phyloP scores from a whole-genome alignment of 2,329 filamentous ascomycete species.

The Paecilomyces fulvus region DNA sequence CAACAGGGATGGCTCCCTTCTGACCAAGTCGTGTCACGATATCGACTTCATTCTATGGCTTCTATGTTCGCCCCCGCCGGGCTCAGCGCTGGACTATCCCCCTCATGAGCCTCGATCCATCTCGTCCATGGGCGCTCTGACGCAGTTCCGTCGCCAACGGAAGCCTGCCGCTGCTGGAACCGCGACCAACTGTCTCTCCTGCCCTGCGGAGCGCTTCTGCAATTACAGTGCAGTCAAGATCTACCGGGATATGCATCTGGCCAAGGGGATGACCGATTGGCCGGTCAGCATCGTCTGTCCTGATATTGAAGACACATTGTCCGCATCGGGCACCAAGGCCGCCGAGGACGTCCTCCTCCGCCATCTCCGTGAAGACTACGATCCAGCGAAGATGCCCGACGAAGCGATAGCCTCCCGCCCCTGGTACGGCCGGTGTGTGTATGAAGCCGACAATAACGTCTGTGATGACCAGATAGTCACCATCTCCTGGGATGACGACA shows the following conservation, averaged over 20 bases:
- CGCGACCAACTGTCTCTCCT: constrained; percentile 82
- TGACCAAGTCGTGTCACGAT: constrained; percentile 95
- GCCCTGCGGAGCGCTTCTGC: constrained; percentile 65
- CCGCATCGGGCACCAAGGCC: constrained; percentile 34
- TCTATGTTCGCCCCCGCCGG: constrained; percentile 60
- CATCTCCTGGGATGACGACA: constrained; percentile 74
- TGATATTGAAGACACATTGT: constrained; percentile 73
- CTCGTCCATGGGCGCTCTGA: constrained; percentile 66
- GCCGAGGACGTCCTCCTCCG: constrained; percentile 45
- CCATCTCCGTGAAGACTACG: constrained; percentile 48
- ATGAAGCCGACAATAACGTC: constrained; percentile 85
- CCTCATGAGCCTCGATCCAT: constrained; percentile 69
- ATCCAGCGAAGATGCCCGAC: constrained; percentile 45
- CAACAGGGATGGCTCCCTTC: constrained; percentile 64
- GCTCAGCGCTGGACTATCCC: constrained; percentile 27
- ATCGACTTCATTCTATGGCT: constrained; percentile 91
- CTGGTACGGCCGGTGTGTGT: constrained; percentile 94
- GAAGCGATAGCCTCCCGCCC: constrained; percentile 41
- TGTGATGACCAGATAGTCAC: constrained; percentile 89
- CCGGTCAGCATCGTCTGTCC: constrained; percentile 83
- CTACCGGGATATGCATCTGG: constrained; percentile 63
- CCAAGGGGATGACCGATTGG: constrained; percentile 63
- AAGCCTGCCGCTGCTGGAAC: constrained; percentile 67
- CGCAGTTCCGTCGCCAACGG: constrained; percentile 65
- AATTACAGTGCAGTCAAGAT: constrained; percentile 79